Conservation (phyloP, 257 asterid genomes). For the Primulina huaijiensis region DNA sequence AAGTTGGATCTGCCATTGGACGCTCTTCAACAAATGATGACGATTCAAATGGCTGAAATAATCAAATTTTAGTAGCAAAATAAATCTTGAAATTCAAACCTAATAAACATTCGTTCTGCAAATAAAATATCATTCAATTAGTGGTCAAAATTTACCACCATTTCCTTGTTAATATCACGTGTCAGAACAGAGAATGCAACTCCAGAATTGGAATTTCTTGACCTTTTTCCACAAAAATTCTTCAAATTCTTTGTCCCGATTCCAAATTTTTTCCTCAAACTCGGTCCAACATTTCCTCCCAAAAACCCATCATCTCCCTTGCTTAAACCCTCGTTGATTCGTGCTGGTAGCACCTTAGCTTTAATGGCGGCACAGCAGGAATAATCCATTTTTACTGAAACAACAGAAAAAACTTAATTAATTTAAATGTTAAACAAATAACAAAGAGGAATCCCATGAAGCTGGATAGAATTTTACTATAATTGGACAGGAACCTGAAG, state of each 20-base stretch:
- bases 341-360: constrained; percentile 34
- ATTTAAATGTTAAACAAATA: constrained; percentile 20
- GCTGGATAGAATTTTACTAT: neutral
- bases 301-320: constrained; percentile 33
- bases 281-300: constrained; percentile 45
- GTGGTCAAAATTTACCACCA: constrained; percentile 35
- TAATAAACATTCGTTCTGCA: neutral
- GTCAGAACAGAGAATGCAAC: constrained; percentile 63
- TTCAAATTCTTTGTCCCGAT: constrained; percentile 29
- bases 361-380: constrained; percentile 48
- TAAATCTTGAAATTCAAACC: neutral
- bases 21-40: constrained; percentile 39
- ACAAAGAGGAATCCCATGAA: constrained; percentile 1
- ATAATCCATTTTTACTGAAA: constrained; percentile 46
- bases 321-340: constrained; percentile 25
- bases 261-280: constrained; percentile 35
- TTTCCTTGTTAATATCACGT: constrained; percentile 60
- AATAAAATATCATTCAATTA: neutral
- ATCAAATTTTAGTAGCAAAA: neutral
- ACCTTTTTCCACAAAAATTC: constrained; percentile 30
- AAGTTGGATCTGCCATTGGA: constrained; percentile 60
- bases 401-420: constrained; percentile 2
- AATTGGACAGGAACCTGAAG: neutral
- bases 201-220: constrained; percentile 43
- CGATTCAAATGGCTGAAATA: constrained; percentile 50